Conservation (phyloP, 192 early-diverging fungal genomes). For the Phlyctochytrium bullatum region DNA sequence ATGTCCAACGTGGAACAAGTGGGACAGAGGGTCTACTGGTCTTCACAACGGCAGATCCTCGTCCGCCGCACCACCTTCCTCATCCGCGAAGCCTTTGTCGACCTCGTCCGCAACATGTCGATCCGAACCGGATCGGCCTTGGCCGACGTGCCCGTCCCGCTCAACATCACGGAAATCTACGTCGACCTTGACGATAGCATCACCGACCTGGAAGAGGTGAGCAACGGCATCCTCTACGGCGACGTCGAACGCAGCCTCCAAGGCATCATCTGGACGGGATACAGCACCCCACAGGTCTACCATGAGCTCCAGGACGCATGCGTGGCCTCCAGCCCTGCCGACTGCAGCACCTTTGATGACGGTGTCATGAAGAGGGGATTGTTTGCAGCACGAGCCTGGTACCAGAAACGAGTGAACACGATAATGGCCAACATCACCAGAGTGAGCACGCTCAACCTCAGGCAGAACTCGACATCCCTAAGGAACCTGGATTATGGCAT, state of each 20-base stretch:
- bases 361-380: constrained; percentile 28
- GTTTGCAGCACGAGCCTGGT: constrained; percentile 18
- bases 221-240: constrained; percentile 13
- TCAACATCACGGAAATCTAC: neutral
- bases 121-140: neutral
- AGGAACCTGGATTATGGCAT: neutral
- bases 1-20: neutral
- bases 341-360: constrained; percentile 30
- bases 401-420: neutral
- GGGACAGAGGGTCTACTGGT: constrained; percentile 27
- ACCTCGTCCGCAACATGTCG: neutral
- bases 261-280: neutral
- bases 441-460: too few species aligned
- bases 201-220: neutral
- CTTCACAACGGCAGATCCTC: constrained; percentile 20
- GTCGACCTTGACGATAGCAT: neutral
- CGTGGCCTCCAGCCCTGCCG: constrained; percentile 10
- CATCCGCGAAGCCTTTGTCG: constrained; percentile 15
- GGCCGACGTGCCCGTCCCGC: neutral
- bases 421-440: constrained; percentile 6
- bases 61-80: constrained; percentile 13
- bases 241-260: neutral
- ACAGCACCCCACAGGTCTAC: neutral
- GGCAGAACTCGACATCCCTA: too few species aligned
- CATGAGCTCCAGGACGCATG: constrained; percentile 28